Evolutionary conservation across 495 filamentous ascomycete genomes (phyloP).

Genomic region (Hyphodiscus hymeniophilus): DNA sequence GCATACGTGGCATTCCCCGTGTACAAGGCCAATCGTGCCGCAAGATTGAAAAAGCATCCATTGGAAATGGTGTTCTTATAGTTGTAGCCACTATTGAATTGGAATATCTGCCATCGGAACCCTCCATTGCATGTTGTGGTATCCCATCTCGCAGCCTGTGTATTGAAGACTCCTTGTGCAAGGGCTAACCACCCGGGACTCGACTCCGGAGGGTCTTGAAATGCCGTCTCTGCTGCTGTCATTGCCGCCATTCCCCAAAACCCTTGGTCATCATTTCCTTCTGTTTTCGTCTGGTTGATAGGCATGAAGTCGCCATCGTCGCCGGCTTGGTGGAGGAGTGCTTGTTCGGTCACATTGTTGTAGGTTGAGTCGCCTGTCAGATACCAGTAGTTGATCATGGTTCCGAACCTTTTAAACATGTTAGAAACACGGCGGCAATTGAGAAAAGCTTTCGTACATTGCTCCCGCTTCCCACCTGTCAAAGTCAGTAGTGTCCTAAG

Average conservation of each 20-base stretch:
- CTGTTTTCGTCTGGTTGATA: slow-evolving; percentile 60
- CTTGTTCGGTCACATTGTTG: slow-evolving; percentile 52
- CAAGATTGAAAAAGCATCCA: slow-evolving; percentile 43
- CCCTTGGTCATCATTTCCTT: slow-evolving; percentile 76
- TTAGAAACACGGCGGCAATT: not conserved
- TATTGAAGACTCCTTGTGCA: slow-evolving; percentile 66
- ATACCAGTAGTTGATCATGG: slow-evolving; percentile 68
- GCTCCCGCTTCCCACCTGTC: slow-evolving; percentile 72
- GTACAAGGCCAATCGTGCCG: slow-evolving; percentile 61
- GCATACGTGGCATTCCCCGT: slow-evolving; percentile 62
- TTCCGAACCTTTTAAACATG: slow-evolving; percentile 46
- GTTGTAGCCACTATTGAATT: slow-evolving; percentile 64
- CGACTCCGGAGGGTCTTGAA: slow-evolving; percentile 43
- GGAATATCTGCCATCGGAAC: slow-evolving; percentile 70
- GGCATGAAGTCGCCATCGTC: slow-evolving; percentile 54
- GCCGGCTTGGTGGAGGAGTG: slow-evolving; percentile 60
- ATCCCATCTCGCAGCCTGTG: slow-evolving; percentile 52
- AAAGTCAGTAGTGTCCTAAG: no score
- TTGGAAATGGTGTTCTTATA: slow-evolving; percentile 55
- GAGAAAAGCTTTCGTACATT: slow-evolving; percentile 47
- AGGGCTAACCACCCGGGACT: slow-evolving; percentile 60
- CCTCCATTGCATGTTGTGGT: slow-evolving; percentile 58
- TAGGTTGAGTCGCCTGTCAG: slow-evolving; percentile 61
- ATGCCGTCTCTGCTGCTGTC: slow-evolving; percentile 34
- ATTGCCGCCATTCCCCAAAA: slow-evolving; percentile 4